Evolutionary conservation across 2,329 filamentous ascomycete genomes (phyloP), one percentile per base, ranked within the genome.

Genomic region (Cadophora malorum): DNA sequence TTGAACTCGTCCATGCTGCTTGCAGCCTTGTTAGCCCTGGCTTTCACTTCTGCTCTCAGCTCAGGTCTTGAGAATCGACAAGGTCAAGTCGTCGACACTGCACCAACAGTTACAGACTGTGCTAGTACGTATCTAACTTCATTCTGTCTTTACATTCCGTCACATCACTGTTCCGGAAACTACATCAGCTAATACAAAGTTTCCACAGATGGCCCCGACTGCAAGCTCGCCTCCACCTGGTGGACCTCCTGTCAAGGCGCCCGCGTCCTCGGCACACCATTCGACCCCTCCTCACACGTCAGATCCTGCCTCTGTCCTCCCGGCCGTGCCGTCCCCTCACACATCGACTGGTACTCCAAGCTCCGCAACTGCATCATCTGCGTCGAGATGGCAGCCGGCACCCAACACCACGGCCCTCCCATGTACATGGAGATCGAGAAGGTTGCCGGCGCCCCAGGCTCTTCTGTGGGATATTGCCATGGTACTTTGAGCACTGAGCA

Each of bases 251-350:
- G 61, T 45, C 61, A 64, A 45, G 14, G 23, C 7, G 61, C 49
- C 8, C 49, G 45, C 31, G 31, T 41, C 33, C 21, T 55, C 23
- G 61, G 50, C 49, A 21, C 9, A 4, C 50, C 47, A 9, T 45
- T n/a, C 12, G 61, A 64, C n/a, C 61, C 61, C 19, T 53, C 45
- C 61, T 55, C 61, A 6, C 31, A 55, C 50, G 23, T 55, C 21
- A 31, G 61, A 55, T 64, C 49, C 16, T 64, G 61, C 14, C 61
- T 64, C 61, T 64, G 61, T n/a, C 49, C 61, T 28, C 47, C 61
- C 4, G 61, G 49, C n/a, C 49, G 31, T 19, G 49, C 50, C n/a
- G 25, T 31, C 14, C 61, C 61, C 1, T 64, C 61, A 10, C 61
- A 55, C 49, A 35, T 63, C 12, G 28, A 50, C 45, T 63, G 60